phyloP scores from a whole-genome alignment of 2,329 filamentous ascomycete species.

The Hymenoscyphus fructigenus region DNA sequence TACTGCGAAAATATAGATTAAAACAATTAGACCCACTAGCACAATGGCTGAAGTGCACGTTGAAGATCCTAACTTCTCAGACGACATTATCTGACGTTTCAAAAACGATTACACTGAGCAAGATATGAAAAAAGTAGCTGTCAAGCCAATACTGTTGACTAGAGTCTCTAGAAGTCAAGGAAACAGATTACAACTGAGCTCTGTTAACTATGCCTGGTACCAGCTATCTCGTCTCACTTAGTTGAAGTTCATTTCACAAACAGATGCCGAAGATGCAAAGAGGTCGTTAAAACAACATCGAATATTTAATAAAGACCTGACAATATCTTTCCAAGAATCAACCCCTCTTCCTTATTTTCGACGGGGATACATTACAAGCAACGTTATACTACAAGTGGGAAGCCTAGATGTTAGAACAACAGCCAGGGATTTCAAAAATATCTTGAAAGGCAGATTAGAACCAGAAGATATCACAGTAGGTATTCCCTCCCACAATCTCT shows the following conservation, averaged over 20 bases:
- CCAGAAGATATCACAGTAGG: conserved; percentile 10
- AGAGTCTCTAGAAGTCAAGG: not conserved
- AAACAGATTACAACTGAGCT: conserved; percentile 16
- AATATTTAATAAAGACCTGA: not conserved
- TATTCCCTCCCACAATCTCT: conserved; percentile 5
- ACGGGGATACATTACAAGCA: not conserved
- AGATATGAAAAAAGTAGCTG: not conserved
- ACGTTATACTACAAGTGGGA: not conserved
- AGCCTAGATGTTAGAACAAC: conserved; percentile 9
- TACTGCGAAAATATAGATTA: conserved; percentile 7
- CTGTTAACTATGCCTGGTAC: conserved; percentile 18
- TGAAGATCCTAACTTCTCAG: conserved; percentile 14
- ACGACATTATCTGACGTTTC: conserved; percentile 4
- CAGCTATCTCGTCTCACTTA: conserved; percentile 13
- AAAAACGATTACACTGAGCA: not conserved
- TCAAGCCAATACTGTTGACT: conserved; percentile 3
- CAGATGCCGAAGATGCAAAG: conserved; percentile 2
- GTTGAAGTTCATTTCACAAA: conserved; percentile 5
- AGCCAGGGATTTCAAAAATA: not conserved
- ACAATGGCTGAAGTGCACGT: conserved; percentile 16
- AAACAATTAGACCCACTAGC: conserved; percentile 1
- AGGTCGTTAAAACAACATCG: not conserved
- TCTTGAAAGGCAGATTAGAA: not conserved
- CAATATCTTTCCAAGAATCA: conserved; percentile 6
- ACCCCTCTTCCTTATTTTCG: not conserved